Percentiles rank a stretch among this genome's conserved stretches.
Evolutionary conservation across 257 asterid genomes (phyloP).

Genomic region (Solanum lycopersicoides): DNA sequence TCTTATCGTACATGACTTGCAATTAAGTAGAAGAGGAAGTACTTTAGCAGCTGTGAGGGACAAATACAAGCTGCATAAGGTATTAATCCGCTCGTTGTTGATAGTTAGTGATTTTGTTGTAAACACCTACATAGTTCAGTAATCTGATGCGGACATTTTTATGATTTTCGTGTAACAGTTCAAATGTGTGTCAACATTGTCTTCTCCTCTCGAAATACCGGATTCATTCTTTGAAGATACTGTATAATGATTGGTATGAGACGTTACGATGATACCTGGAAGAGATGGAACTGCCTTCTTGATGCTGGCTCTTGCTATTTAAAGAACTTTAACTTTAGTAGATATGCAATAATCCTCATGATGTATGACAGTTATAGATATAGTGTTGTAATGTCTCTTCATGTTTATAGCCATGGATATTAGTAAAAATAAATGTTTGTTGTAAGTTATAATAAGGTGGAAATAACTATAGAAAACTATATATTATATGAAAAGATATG

Average conservation of each 20-base stretch:
- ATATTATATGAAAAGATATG: neutral
- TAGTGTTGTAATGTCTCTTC: neutral
- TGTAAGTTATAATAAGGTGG: neutral
- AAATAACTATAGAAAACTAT: neutral
- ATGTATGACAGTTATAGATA: neutral
- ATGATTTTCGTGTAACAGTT: conserved; percentile 37
- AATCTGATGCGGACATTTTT: neutral
- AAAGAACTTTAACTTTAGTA: neutral
- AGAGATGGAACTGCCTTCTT: neutral
- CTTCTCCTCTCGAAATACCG: conserved; percentile 42
- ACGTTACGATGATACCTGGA: neutral
- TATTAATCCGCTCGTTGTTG: neutral
- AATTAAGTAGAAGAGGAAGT: conserved; percentile 41
- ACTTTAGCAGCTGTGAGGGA: conserved; percentile 58
- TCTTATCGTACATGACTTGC: conserved; percentile 55
- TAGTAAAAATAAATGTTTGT: neutral
- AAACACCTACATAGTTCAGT: neutral
- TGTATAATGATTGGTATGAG: neutral
- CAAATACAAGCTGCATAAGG: conserved; percentile 78
- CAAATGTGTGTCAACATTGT: conserved; percentile 56
- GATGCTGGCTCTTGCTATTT: neutral
- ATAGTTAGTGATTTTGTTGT: neutral
- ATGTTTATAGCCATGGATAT: neutral
- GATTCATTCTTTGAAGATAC: conserved; percentile 27
- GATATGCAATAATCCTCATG: neutral